These are phyloP conservation scores for Zizania latifolia DNA, from an alignment of 176 grass and related monocot species.

Conservation along the genomic window DNA sequence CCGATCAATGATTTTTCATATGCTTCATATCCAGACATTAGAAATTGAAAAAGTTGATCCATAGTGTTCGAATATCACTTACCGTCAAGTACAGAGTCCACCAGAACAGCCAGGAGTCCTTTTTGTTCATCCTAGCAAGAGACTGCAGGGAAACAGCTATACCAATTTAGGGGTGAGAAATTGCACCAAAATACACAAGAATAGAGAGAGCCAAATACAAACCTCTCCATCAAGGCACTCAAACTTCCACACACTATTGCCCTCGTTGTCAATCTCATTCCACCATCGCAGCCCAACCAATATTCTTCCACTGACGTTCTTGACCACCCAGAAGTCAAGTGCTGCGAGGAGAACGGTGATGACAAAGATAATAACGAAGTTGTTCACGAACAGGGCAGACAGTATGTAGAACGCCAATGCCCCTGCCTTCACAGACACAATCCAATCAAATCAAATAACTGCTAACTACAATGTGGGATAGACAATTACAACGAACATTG, in stretches of 20 bases:
- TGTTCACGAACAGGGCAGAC: constrained; percentile 62
- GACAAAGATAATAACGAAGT: constrained; percentile 79
- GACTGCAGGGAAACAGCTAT: constrained; percentile 41
- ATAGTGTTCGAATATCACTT: constrained; percentile 20
- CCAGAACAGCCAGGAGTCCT: constrained; percentile 94
- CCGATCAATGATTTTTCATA: no score
- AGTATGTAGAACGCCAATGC: constrained; percentile 77
- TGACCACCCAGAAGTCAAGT: constrained; percentile 89
- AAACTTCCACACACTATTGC: constrained; percentile 83
- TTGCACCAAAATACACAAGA: neutral
- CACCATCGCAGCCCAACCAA: constrained; percentile 79
- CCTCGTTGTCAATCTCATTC: constrained; percentile 72
- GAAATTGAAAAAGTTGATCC: neutral
- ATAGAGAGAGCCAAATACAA: neutral
- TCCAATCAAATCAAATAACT: neutral
- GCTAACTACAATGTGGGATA: neutral
- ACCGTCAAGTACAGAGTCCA: constrained; percentile 91
- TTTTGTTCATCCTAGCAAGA: constrained; percentile 87
- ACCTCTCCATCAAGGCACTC: constrained; percentile 83
- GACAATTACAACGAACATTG: neutral
- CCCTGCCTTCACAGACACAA: constrained; percentile 47
- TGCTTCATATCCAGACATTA: neutral
- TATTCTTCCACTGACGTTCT: constrained; percentile 78
- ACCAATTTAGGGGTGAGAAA: neutral
- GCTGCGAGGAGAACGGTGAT: constrained; percentile 72